Conservation (phyloP, 306 rosid genomes). For the Cercis canadensis region DNA sequence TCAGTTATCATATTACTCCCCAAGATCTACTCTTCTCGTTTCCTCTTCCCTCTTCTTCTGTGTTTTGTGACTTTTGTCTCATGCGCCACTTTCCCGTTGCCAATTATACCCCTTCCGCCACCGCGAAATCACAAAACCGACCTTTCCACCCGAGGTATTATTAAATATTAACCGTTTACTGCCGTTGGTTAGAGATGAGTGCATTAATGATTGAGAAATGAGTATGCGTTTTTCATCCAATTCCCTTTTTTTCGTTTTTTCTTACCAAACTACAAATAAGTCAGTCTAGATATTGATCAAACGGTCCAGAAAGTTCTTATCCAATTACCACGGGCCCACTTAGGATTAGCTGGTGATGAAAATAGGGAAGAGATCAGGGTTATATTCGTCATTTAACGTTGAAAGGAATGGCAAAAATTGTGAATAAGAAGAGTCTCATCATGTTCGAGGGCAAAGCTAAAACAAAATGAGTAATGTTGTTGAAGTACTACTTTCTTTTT, state of each 20-base stretch:
- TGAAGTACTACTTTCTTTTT: too few species aligned
- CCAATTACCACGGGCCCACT: too few species aligned
- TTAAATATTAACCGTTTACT: background rate
- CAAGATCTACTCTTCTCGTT: constrained; percentile 31
- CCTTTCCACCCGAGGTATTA: constrained; percentile 36
- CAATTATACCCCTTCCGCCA: constrained; percentile 19
- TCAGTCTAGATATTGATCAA: too few species aligned
- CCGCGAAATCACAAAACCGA: constrained; percentile 10
- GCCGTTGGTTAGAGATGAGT: background rate
- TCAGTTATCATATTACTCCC: background rate
- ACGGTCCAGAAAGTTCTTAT: too few species aligned
- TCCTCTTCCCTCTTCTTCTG: background rate
- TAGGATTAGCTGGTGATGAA: too few species aligned
- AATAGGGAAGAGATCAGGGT: background rate
- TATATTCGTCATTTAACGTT: background rate
- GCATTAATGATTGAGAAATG: too few species aligned
- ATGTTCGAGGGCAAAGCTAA: too few species aligned
- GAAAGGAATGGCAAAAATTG: background rate
- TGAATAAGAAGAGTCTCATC: background rate
- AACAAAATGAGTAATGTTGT: too few species aligned
- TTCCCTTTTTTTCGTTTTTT: background rate
- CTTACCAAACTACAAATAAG: too few species aligned
- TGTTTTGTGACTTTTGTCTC: constrained; percentile 19
- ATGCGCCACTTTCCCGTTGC: constrained; percentile 24
- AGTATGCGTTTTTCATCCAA: too few species aligned